These are phyloP conservation scores for Bacterosira constricta DNA, from an alignment of 108 stramenopile genomes.

Conservation along the genomic window DNA sequence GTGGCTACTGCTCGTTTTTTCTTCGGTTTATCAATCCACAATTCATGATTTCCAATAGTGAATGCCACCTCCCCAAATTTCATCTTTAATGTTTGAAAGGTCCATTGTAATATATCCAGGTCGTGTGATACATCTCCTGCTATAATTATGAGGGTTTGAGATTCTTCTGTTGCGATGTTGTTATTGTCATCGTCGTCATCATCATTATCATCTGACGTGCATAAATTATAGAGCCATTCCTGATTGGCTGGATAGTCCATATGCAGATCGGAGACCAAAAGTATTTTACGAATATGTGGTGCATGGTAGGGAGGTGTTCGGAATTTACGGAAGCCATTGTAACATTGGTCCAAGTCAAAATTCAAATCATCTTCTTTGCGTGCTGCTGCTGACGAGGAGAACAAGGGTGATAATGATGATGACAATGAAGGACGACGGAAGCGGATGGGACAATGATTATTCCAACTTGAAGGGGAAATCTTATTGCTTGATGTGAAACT, in stretches of 20 bases:
- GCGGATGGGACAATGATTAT: no score
- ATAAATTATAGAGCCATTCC: slow-evolving; percentile 35
- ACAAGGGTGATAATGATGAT: no score
- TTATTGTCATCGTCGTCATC: not conserved
- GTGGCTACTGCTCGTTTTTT: not conserved
- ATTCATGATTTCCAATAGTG: slow-evolving; percentile 43
- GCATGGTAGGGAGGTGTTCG: slow-evolving; percentile 13
- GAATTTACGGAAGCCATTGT: slow-evolving; percentile 31
- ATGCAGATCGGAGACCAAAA: slow-evolving; percentile 42
- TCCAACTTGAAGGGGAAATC: no score
- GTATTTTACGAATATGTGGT: slow-evolving; percentile 24
- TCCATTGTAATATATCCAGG: slow-evolving; percentile 37
- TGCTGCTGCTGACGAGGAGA: no score
- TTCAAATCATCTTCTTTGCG: no score
- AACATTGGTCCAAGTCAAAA: no score
- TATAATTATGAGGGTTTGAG: slow-evolving; percentile 34
- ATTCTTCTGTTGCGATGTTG: no score
- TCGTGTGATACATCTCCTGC: slow-evolving; percentile 51
- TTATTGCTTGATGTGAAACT: no score
- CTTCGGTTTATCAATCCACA: slow-evolving; percentile 36
- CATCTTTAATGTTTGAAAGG: slow-evolving; percentile 41
- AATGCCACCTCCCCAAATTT: slow-evolving; percentile 42
- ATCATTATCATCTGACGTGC: slow-evolving; percentile 1
- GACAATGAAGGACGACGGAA: no score
- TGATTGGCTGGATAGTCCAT: slow-evolving; percentile 39